Evolutionary conservation across 108 stramenopile species (phyloP).

Genomic region (Fragilaria radians): DNA sequence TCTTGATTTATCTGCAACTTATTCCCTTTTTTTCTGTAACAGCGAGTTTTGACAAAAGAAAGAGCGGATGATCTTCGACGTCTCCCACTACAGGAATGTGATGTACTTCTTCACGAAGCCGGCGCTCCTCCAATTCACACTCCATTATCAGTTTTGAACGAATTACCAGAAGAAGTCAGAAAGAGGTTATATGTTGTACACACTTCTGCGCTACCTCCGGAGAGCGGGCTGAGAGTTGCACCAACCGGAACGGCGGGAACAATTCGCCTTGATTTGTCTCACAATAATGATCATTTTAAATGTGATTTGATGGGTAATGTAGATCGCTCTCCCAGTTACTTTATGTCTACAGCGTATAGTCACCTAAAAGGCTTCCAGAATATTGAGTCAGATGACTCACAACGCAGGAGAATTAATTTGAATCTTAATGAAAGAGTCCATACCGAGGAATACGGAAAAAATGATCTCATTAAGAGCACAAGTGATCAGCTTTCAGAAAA

Average conservation of each 20-base stretch:
- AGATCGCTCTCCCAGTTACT: too few relatives aligned
- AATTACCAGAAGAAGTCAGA: slow-evolving; percentile 55
- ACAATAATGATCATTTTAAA: too few relatives aligned
- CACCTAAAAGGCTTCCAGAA: too few relatives aligned
- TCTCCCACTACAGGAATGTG: slow-evolving; percentile 70
- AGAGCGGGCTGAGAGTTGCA: slow-evolving; percentile 49
- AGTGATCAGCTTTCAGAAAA: too few relatives aligned
- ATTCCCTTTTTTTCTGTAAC: slow-evolving; percentile 1
- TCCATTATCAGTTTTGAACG: slow-evolving; percentile 58
- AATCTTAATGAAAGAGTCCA: too few relatives aligned
- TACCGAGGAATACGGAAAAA: too few relatives aligned
- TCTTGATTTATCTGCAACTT: background rate
- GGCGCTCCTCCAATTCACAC: slow-evolving; percentile 91
- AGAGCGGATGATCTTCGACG: slow-evolving; percentile 66
- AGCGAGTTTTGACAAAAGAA: slow-evolving; percentile 60
- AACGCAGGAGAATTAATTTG: too few relatives aligned
- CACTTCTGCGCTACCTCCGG: slow-evolving; percentile 41
- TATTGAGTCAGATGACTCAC: too few relatives aligned
- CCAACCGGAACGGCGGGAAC: slow-evolving; percentile 77
- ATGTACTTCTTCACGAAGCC: slow-evolving; percentile 82
- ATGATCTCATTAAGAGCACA: too few relatives aligned
- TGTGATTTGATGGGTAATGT: too few relatives aligned
- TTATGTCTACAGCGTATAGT: too few relatives aligned
- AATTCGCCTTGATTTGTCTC: slow-evolving; percentile 60
- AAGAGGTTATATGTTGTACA: slow-evolving; percentile 79